phyloP scores from a whole-genome alignment of 2,329 filamentous ascomycete genomes.

The Cladosporium sp. region DNA sequence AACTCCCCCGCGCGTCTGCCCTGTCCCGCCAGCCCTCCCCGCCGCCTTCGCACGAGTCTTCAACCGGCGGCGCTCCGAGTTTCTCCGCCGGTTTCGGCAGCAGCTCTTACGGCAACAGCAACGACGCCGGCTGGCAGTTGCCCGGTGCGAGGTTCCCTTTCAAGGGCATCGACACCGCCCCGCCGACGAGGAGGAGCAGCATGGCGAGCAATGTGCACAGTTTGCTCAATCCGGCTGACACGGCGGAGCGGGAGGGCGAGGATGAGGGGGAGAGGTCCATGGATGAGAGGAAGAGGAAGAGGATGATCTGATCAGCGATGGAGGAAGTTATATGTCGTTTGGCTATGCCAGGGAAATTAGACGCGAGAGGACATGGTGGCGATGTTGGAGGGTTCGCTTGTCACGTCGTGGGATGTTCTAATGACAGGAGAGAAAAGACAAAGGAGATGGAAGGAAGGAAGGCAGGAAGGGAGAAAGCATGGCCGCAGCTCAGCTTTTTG shows the following conservation, averaged over 20 bases:
- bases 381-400: too few relatives aligned
- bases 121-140: constrained; percentile 54
- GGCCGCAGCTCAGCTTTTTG: too few relatives aligned
- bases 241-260: constrained; percentile 61
- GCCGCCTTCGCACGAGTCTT: constrained; percentile 33
- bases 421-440: too few relatives aligned
- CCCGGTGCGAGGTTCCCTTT: constrained; percentile 48
- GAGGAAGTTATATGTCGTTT: too few relatives aligned
- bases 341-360: too few relatives aligned
- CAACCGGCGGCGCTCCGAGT: constrained; percentile 26
- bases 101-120: constrained; percentile 47
- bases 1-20: constrained; percentile 53
- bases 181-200: constrained; percentile 63
- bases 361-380: too few relatives aligned
- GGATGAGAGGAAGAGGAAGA: constrained; percentile 60
- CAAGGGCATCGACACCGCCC: constrained; percentile 49
- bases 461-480: too few relatives aligned
- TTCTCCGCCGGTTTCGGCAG: constrained; percentile 47
- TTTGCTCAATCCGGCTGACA: constrained; percentile 64
- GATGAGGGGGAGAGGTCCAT: constrained; percentile 57
- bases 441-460: too few relatives aligned
- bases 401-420: too few relatives aligned
- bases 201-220: constrained; percentile 69
- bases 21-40: constrained; percentile 51
- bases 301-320: constrained; percentile 38